Percentiles rank a stretch among this genome's conserved stretches.
phyloP scores from a whole-genome alignment of 805 yeast species.

The Metschnikowia proteae region DNA sequence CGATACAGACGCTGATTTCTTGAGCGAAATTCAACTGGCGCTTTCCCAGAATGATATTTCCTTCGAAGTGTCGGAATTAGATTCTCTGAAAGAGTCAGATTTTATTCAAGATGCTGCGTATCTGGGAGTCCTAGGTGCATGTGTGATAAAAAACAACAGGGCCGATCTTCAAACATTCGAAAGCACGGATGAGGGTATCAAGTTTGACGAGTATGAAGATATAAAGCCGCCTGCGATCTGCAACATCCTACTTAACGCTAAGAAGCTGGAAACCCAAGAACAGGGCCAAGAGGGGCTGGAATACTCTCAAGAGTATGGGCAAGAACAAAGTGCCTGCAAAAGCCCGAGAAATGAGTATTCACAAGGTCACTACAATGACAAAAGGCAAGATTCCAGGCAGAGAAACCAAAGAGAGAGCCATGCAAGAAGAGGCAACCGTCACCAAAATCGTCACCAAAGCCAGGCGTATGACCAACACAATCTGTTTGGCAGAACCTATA shows the following conservation, averaged over 20 bases:
- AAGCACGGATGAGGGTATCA: conserved; percentile 59
- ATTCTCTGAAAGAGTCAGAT: conserved; percentile 27
- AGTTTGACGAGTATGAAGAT: conserved; percentile 77
- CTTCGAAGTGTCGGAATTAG: conserved; percentile 35
- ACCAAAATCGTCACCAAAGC: neutral
- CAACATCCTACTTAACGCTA: conserved; percentile 47
- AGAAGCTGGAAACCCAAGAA: conserved; percentile 9
- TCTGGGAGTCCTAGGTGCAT: conserved; percentile 70
- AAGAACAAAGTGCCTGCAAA: neutral
- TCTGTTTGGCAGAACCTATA: too few relatives aligned
- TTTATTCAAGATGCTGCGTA: conserved; percentile 72
- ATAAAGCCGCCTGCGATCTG: conserved; percentile 66
- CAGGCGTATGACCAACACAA: too few relatives aligned
- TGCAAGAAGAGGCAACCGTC: neutral
- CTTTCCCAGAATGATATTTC: conserved; percentile 38
- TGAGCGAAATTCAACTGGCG: conserved; percentile 35
- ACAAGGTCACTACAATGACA: neutral
- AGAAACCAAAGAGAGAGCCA: neutral
- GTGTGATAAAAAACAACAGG: conserved; percentile 53
- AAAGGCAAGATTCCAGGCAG: neutral
- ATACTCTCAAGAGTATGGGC: neutral
- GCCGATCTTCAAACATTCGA: conserved; percentile 75
- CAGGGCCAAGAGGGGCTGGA: conserved; percentile 16
- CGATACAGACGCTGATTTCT: conserved; percentile 36
- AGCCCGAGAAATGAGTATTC: neutral